Percentiles rank a stretch among this genome's conserved stretches.
Conservation (phyloP, 352 stramenopile species). For the Aphanomyces euteiches region DNA sequence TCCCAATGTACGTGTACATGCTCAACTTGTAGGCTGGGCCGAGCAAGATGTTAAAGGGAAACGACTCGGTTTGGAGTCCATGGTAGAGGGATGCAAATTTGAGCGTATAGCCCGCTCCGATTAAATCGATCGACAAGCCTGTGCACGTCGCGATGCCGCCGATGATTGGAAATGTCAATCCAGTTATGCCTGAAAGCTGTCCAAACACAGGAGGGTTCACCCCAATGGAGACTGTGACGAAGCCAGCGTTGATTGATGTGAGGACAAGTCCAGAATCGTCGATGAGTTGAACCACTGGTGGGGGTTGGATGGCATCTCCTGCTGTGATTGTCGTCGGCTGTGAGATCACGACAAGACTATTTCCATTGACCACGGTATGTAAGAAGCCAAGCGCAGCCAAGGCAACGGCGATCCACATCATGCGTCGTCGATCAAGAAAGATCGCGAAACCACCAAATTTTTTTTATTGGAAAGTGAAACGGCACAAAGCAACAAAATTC, state of each 20-base stretch:
- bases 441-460: no score
- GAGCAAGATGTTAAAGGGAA: slow-evolving; percentile 65
- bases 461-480: not conserved
- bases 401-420: not conserved
- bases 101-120: slow-evolving; percentile 63
- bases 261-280: slow-evolving; percentile 78
- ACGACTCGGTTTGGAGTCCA: slow-evolving; percentile 63
- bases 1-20: slow-evolving; percentile 73
- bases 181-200: slow-evolving; percentile 41
- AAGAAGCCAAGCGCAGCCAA: not conserved
- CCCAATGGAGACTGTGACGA: slow-evolving; percentile 53
- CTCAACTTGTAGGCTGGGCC: slow-evolving; percentile 54
- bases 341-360: slow-evolving; percentile 56
- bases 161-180: slow-evolving; percentile 57
- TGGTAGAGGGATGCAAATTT: slow-evolving; percentile 60
- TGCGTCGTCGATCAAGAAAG: no score
- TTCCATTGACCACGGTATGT: slow-evolving; percentile 27
- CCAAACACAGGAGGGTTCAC: slow-evolving; percentile 51
- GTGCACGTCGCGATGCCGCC: slow-evolving; percentile 72
- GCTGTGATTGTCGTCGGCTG: slow-evolving; percentile 61
- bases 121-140: slow-evolving; percentile 65
- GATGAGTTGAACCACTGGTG: slow-evolving; percentile 65
- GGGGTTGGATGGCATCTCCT: slow-evolving; percentile 54
- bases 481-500: not conserved
- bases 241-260: slow-evolving; percentile 49